Evolutionary conservation across 805 yeast species (phyloP).

Genomic region (Barnettozyma vustinii): DNA sequence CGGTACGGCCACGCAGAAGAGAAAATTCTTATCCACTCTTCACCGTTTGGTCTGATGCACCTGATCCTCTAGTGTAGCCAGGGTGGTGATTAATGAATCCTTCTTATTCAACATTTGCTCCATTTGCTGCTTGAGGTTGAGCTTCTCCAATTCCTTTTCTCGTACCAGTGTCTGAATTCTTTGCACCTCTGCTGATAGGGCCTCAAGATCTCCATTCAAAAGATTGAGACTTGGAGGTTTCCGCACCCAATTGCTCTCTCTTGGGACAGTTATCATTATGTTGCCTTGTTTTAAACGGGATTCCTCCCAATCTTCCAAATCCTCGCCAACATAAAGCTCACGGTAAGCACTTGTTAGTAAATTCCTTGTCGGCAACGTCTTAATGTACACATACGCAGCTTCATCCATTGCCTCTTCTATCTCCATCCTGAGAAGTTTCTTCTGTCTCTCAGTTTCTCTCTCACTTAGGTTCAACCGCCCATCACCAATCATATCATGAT

Average conservation of each 20-base stretch:
- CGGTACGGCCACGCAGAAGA: not conserved
- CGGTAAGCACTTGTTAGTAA: constrained; percentile 9
- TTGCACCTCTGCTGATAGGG: not conserved
- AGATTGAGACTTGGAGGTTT: constrained; percentile 1
- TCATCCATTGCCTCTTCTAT: constrained; percentile 32
- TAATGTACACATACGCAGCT: constrained; percentile 17
- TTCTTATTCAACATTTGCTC: not conserved
- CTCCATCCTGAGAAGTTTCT: constrained; percentile 24
- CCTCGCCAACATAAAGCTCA: constrained; percentile 21
- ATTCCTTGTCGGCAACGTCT: not conserved
- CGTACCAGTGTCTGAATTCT: not conserved
- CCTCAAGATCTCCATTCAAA: not conserved
- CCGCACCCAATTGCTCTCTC: not conserved
- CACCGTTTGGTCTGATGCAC: not conserved
- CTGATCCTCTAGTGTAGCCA: not conserved
- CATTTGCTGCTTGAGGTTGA: not conserved
- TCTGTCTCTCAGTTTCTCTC: constrained; percentile 25
- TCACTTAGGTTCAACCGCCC: constrained; percentile 25
- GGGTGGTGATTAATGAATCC: not conserved
- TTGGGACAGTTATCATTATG: not conserved
- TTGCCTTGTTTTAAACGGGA: constrained; percentile 15
- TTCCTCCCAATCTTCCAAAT: constrained; percentile 17
- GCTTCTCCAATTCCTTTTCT: not conserved
- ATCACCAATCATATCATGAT: constrained; percentile 16
- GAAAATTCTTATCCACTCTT: not conserved